Evolutionary conservation across 805 yeast species (phyloP), one percentile per base, ranked within the genome.

Genomic region (Hermanozyma aechmeae): DNA sequence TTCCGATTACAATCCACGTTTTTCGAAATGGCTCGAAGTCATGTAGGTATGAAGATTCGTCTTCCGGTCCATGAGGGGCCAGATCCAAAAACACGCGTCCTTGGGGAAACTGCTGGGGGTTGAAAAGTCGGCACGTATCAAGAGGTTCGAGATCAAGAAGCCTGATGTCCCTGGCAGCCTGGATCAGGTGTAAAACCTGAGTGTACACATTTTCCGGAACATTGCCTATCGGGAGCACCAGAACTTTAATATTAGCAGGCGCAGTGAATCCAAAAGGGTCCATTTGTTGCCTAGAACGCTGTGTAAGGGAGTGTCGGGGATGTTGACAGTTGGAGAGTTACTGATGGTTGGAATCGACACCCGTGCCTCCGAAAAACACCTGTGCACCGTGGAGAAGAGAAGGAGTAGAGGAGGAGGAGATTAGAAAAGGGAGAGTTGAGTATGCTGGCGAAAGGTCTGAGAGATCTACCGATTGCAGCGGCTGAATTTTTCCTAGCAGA

Each of bases 11-110:
- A 6, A 79, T 64, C 41, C 84, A 72, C 0, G 81, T 73, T 46
- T 85, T 84, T 29, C 96, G 58, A 53, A 71, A 85, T 1, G 96
- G 95, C 54, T 92, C 96, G 38, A 89, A 75, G 51, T 89, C 97
- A 41, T 80, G 83, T 24, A 89, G 58, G 30, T 80, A 77, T 5
- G 76, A 53, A 16, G 79, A 66, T 23, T 73, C 76, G n/a, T 63
- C 65, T 31, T 73, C 78, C 2, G 68, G 58, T 5, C 56, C 45
- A 0, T 68, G 42, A 2, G 68, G 52, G 9, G 55, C 51, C 38
- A 74, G 73, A 32, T 76, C 76, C 45, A 70, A 82, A 10, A 76
- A 50, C 1, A 89, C 53, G 28, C 79, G 57, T 0, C 97, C 97
- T 28, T 68, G 67, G 1, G 96, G 95, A 43, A 73, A 82, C 0